Base-by-base conservation (phyloP, 306 rosid genomes). In the Mimosa bimucronata region DNA sequence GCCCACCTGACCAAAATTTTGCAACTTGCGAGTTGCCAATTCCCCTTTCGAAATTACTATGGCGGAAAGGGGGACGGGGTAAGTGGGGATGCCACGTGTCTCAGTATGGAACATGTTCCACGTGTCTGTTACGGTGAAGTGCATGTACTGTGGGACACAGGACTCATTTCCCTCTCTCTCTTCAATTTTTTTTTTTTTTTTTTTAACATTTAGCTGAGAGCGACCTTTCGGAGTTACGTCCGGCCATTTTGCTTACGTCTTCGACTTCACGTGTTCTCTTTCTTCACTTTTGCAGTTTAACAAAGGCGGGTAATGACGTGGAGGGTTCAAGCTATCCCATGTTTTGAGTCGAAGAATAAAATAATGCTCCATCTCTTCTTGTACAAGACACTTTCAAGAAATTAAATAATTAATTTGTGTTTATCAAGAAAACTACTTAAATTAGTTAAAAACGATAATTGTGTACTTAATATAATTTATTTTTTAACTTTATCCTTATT, bases 1-100 rank as follows among this genome's bases (percentile, higher is more conserved):
- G 66, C 85, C 89, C 80, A 74, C 18, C 29, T 0, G 7, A 10
- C 16, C 23, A 82, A 84, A 71, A 34, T 3, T 83, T 79, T 77
- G 89, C 80, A 69, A 21, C 28, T 55, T 21, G 62, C 14, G 19
- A 52, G n/a, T n/a, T 15, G 1, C 1, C n/a, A 0, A 16, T 37
- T 75, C 57, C 53, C 6, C 41, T 25, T 0, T 23, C 1, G 4
- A 29, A 62, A 30, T 16, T 0, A n/a, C n/a, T n/a, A n/a, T 8
- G 13, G 34, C 19, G 66, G 11, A 21, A 7, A n/a, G 61, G 23
- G 0, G n/a, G n/a, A 29, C 21, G 41, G 80, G 64, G 82, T 29
- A 77, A 42, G 73, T 21, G 30, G 16, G 21, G 21, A 13, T 0
- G 75, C 78, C 85, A 84, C 83, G 79, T 78, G 85, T 64, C 4